Conservation (phyloP, 305 asterid genomes). For the Plantago coronopus region DNA sequence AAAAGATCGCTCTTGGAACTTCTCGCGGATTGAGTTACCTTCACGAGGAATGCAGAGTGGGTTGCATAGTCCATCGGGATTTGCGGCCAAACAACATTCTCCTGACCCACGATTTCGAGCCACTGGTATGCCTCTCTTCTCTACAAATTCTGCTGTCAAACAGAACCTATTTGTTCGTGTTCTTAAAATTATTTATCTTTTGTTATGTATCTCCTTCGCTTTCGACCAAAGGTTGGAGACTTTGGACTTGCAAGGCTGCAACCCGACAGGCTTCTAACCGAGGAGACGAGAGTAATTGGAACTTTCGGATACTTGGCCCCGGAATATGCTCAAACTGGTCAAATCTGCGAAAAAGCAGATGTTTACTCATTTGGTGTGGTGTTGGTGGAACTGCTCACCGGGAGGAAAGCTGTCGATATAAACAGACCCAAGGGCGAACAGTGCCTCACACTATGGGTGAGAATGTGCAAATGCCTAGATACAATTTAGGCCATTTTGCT, state of each 20-base stretch:
- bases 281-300: slow-evolving; percentile 67
- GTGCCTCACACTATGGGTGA: slow-evolving; percentile 81
- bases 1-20: slow-evolving; percentile 75
- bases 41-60: slow-evolving; percentile 93
- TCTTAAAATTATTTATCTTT: background rate
- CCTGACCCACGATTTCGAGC: slow-evolving; percentile 92
- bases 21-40: slow-evolving; percentile 93
- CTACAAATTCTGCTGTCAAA: background rate
- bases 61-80: slow-evolving; percentile 90
- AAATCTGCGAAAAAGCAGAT: slow-evolving; percentile 71
- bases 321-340: slow-evolving; percentile 79
- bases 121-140: slow-evolving; percentile 46
- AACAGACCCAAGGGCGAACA: slow-evolving; percentile 76
- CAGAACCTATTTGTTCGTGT: background rate
- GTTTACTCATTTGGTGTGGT: slow-evolving; percentile 77
- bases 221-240: slow-evolving; percentile 64
- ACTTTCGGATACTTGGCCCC: slow-evolving; percentile 89
- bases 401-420: slow-evolving; percentile 76
- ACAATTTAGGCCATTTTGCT: too few relatives aligned
- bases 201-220: background rate
- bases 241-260: slow-evolving; percentile 84
- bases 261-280: slow-evolving; percentile 49
- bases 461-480: slow-evolving; percentile 16
- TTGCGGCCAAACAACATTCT: slow-evolving; percentile 90
- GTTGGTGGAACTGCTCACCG: slow-evolving; percentile 66